Percentiles rank a stretch among this genome's conserved stretches.
Evolutionary conservation across 2,329 filamentous ascomycete genomes (phyloP).

Genomic region (Microsporum ferrugineum): DNA sequence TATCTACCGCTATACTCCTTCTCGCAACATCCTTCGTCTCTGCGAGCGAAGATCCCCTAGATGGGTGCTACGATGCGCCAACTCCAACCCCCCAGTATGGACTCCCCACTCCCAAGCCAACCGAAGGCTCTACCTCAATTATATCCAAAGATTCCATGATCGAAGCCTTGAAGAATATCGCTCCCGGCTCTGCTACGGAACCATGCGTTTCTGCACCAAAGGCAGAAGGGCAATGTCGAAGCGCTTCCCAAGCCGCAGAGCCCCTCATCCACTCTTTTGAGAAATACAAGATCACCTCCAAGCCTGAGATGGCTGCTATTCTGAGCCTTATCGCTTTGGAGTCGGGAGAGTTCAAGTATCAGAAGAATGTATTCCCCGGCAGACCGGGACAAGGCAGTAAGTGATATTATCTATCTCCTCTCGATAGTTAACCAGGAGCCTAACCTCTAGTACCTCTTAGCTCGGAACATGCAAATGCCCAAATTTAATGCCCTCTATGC

Average conservation of each 20-base stretch:
- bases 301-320: constrained; percentile 56
- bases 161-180: constrained; percentile 32
- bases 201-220: constrained; percentile 39
- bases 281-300: constrained; percentile 44
- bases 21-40: background rate
- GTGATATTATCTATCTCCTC: constrained; percentile 1
- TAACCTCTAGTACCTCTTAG: constrained; percentile 14
- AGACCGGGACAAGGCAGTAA: constrained; percentile 41
- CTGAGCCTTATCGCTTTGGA: constrained; percentile 63
- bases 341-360: constrained; percentile 57
- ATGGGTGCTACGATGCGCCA: background rate
- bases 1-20: constrained; percentile 1
- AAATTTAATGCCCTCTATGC: constrained; percentile 47
- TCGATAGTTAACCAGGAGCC: background rate
- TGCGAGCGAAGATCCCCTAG: background rate
- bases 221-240: constrained; percentile 51
- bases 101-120: background rate
- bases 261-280: constrained; percentile 47
- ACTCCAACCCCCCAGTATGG: background rate
- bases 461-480: constrained; percentile 54
- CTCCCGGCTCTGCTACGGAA: constrained; percentile 40
- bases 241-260: constrained; percentile 49
- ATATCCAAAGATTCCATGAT: constrained; percentile 2
- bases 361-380: constrained; percentile 50
- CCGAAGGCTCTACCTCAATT: background rate